Evolutionary conservation across 371 early-diverging fungal species (phyloP).

Genomic region (Saksenaea oblongispora): DNA sequence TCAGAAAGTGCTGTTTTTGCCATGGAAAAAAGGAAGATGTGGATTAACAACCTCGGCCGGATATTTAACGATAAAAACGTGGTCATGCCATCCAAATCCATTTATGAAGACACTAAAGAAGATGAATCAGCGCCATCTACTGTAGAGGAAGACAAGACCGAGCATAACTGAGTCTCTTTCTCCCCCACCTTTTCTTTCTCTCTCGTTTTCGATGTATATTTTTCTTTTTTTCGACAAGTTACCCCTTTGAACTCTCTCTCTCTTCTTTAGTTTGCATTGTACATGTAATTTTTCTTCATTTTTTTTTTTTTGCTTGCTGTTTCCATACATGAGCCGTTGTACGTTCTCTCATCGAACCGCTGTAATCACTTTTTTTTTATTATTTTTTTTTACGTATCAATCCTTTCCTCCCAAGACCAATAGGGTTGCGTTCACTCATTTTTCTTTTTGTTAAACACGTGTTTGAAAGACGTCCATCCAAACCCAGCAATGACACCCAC

Average conservation of each 20-base stretch:
- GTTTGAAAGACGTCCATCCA: conserved; percentile 42
- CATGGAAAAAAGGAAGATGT: conserved; percentile 53
- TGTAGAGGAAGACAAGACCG: background rate
- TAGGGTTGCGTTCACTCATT: conserved; percentile 31
- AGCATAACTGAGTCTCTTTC: background rate
- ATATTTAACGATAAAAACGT: conserved; percentile 74
- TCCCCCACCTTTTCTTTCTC: background rate
- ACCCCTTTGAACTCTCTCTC: background rate
- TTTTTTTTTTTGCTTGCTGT: background rate
- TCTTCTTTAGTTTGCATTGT: background rate
- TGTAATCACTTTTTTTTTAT: conserved; percentile 1
- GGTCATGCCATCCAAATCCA: conserved; percentile 63
- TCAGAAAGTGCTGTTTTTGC: conserved; percentile 53
- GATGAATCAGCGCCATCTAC: background rate
- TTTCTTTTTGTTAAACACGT: conserved; percentile 44
- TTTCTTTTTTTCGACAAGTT: background rate
- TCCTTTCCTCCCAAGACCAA: conserved; percentile 1
- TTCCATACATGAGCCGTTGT: background rate
- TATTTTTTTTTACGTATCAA: background rate
- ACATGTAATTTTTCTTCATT: background rate
- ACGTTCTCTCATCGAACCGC: background rate
- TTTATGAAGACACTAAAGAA: conserved; percentile 46
- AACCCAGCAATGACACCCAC: conserved; percentile 48
- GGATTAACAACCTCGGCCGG: conserved; percentile 39
- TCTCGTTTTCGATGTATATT: background rate